Base-by-base conservation (phyloP, 2,329 filamentous ascomycete species). In the Coleophoma cylindrospora region DNA sequence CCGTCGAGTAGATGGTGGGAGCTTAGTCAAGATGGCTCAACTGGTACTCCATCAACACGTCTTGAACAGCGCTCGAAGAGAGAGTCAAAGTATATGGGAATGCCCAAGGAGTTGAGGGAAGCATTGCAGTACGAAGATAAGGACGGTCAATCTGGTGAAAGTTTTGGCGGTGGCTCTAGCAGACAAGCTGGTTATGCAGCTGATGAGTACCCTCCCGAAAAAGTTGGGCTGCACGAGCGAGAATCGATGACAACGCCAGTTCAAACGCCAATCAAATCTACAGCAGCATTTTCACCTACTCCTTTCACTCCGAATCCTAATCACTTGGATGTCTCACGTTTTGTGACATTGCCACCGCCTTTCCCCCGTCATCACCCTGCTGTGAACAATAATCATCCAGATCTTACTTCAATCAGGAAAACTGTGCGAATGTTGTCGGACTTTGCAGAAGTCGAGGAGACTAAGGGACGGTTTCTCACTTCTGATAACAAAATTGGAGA, bases 1-100 rank as follows among this genome's bases (percentile, higher is more conserved):
- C 86, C 91, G 2, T 83, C 91, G 1, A 96, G 91, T 65, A 84
- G 94, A 45, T 99, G 92, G 92, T 97, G 92, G 91, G 94, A 97
- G 68, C 77, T 78, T 0, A 78, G 79, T 40, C 75, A 79, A 21
- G 80, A 83, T 13, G 88, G 87, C 48, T 91, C 87, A 1, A 76
- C 79, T n/a, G 88, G 86, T 1, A 79, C 80, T 2, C 77, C 77
- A 4, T 77, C 78, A 1, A 75, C 73, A 33, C 72, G 77, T 47
- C 67, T 95, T 13, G 87, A 90, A 34, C 41, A 44, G 59, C 79
- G 91, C 60, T 90, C 89, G 2, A 95, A 91, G 62, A 79, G 91
- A 40, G 92, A 96, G 69, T 94, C 90, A 2, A 96, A 96, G 66
- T 97, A 96, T 63, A 97, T 97, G 92, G 90, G 92, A 4, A 77